phyloP scores from a whole-genome alignment of 1,284 basidiomycete species.

The Puccinia sorghi region DNA sequence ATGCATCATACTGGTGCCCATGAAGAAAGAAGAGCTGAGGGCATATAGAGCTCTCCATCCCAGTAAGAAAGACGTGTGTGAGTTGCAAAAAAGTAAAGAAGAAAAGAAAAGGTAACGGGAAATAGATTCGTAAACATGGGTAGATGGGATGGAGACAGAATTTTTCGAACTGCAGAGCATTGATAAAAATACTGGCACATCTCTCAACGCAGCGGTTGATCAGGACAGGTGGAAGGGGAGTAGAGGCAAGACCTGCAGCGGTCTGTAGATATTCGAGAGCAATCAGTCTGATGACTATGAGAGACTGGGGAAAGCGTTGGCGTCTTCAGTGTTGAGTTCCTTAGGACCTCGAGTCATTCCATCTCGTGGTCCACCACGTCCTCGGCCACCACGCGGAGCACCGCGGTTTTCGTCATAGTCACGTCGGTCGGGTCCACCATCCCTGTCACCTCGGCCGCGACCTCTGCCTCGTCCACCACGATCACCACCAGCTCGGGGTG shows the following conservation, averaged over 20 bases:
- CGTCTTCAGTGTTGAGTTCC: constrained; percentile 45
- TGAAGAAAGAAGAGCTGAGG: no score
- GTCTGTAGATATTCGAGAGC: background rate
- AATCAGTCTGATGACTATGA: constrained; percentile 7
- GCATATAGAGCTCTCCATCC: background rate
- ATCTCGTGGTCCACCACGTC: constrained; percentile 22
- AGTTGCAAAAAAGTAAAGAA: background rate
- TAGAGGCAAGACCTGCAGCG: background rate
- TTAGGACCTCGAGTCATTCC: constrained; percentile 8
- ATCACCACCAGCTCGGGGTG: constrained; percentile 38
- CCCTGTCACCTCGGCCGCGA: constrained; percentile 36
- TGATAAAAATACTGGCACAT: constrained; percentile 26
- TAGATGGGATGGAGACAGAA: constrained; percentile 16
- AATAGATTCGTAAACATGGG: constrained; percentile 21
- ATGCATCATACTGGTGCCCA: no score
- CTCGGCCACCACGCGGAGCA: constrained; percentile 21
- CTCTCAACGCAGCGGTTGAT: constrained; percentile 2
- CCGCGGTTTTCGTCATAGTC: constrained; percentile 36
- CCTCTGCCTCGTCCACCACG: constrained; percentile 45
- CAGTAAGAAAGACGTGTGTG: constrained; percentile 1
- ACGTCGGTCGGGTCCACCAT: background rate
- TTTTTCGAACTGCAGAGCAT: constrained; percentile 10
- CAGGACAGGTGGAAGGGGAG: background rate
- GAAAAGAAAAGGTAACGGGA: background rate
- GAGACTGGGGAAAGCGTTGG: constrained; percentile 45